Conservation (phyloP, 1,139 yeast species). For the Debaryomycetaceae sp. region DNA sequence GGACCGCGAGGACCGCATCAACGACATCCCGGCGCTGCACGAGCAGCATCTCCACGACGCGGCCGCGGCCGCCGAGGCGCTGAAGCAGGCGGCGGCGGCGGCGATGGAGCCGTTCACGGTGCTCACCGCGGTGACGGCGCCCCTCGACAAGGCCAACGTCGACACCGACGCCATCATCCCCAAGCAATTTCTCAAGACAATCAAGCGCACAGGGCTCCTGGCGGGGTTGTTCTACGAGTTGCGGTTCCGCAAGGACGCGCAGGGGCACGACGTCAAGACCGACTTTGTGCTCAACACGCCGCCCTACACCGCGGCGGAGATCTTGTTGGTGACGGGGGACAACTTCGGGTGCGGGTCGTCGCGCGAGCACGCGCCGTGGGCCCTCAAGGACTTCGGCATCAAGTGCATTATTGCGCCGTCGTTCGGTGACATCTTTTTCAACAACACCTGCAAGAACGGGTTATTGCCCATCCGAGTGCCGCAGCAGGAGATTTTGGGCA, state of each 20-base stretch:
- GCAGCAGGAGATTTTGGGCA: constrained; percentile 63
- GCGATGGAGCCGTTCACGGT: constrained; percentile 76
- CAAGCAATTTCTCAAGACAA: constrained; percentile 94
- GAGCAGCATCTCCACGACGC: constrained; percentile 26
- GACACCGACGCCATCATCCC: constrained; percentile 99
- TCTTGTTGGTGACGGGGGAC: constrained; percentile 89
- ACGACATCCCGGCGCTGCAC: constrained; percentile 54
- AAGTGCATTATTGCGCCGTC: constrained; percentile 95
- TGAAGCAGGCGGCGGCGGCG: constrained; percentile 25
- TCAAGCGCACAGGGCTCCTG: constrained; percentile 91
- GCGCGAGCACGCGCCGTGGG: constrained; percentile 99
- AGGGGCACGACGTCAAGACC: constrained; percentile 74
- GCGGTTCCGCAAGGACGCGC: constrained; percentile 64
- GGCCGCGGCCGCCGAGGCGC: constrained; percentile 21
- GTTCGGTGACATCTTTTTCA: constrained; percentile 96
- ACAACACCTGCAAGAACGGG: constrained; percentile 94
- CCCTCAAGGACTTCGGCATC: constrained; percentile 94
- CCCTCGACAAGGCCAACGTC: constrained; percentile 88
- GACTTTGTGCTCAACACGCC: constrained; percentile 84
- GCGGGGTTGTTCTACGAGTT: constrained; percentile 88
- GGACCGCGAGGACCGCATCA: constrained; percentile 43
- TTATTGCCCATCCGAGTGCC: constrained; percentile 85
- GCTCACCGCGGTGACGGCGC: constrained; percentile 86
- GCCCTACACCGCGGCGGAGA: constrained; percentile 76
- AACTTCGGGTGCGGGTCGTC: constrained; percentile 99